phyloP scores from a whole-genome alignment of 441 rosid genomes.

The Melastoma candidum region DNA sequence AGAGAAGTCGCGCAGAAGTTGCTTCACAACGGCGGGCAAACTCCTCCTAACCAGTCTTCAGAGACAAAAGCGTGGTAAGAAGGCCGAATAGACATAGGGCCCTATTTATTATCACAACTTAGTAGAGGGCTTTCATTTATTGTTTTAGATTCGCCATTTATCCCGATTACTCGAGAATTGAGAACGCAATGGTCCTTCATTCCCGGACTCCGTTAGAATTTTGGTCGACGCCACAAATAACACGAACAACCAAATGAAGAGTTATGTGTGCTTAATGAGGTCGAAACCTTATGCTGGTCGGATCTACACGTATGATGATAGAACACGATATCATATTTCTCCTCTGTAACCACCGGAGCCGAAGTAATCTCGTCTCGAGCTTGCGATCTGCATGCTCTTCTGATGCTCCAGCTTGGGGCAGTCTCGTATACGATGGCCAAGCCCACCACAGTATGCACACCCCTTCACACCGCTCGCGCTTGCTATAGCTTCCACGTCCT shows the following conservation, averaged over 20 bases:
- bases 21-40: constrained; percentile 24
- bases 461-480: constrained; percentile 79
- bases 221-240: no score
- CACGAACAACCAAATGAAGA: no score
- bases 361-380: constrained; percentile 56
- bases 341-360: constrained; percentile 72
- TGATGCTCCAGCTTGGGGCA: constrained; percentile 92
- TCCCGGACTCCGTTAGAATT: no score
- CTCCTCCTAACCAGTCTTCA: constrained; percentile 15
- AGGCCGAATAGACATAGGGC: no score
- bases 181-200: no score
- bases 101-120: no score
- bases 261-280: no score
- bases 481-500: constrained; percentile 59
- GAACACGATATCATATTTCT: constrained; percentile 25
- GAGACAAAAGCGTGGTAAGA: background rate
- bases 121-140: no score
- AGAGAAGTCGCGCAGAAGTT: constrained; percentile 25
- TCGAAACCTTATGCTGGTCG: no score
- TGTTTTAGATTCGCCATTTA: no score
- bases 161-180: no score
- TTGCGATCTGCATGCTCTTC: constrained; percentile 59
- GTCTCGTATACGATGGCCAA: constrained; percentile 75
- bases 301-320: no score
- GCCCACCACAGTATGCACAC: constrained; percentile 91